Base-by-base conservation (phyloP, 176 grass and related monocot species). In the Triticum dicoccoides region DNA sequence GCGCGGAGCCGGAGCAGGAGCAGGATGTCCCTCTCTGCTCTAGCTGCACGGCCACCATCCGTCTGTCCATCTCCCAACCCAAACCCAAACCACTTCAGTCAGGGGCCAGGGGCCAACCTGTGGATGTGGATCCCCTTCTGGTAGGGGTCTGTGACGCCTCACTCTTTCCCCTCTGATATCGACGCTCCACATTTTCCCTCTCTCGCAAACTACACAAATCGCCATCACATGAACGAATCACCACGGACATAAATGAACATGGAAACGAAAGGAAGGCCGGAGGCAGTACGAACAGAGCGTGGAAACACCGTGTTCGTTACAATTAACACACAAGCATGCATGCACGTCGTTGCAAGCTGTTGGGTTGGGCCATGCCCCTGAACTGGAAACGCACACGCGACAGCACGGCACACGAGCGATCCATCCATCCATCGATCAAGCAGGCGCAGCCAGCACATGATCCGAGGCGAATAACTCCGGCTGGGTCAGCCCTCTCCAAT, bases 41-140 rank as follows among this genome's bases (percentile, higher is more conserved):
- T 78, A 65, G 86, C 72, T 88, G 86, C 86, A 78, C 54, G 65
- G 90, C 82, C 51, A 81, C 90, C 90, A 91, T 91, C 86, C 47
- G 25, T 73, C 70, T 35, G 9, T 74, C 72, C 6, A 51, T 81
- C 66, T 3, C 73, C 74, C 11, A 49, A 49, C 45, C 45, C 45
- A 77, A 42, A 42, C 82, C 89, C 59, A 81, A 85, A 54, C 89
- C 86, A 73, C 82, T 78, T 86, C 25, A 6, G 71, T 38, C 47
- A 59, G 59, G 62, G 32, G 71, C 27, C 38, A n/a, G 45, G 85
- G 85, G 80, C 89, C 39, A 23, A 9, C 62, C 52, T 65, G 17
- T 76, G 69, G 59, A 76, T 35, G 35, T 78, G 45, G 45, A 49
- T 14, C 69, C 66, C 35, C 33, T 3, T 1, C 68, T 38, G 35